Evolutionary conservation across 1,139 yeast genomes (phyloP).

Genomic region (Sugiyamaella xylanicola): DNA sequence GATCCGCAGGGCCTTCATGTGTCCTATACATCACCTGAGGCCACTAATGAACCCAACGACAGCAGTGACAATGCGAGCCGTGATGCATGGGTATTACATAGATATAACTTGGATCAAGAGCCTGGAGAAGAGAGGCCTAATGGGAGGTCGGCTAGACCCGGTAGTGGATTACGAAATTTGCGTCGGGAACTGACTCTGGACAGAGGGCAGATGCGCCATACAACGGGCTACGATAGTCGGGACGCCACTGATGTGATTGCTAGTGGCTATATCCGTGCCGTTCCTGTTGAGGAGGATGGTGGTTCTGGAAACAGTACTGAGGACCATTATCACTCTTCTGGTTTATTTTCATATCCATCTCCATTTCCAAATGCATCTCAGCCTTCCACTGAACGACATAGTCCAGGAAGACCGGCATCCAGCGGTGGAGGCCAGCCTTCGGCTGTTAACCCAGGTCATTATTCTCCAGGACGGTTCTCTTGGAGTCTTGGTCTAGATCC

Average conservation of each 20-base stretch:
- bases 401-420: background rate
- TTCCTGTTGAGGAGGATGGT: background rate
- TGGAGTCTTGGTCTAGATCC: slow-evolving; percentile 9
- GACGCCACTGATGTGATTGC: too few species aligned
- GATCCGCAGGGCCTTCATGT: slow-evolving; percentile 9
- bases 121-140: too few species aligned
- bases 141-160: background rate
- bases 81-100: slow-evolving; percentile 5
- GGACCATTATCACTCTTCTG: too few species aligned
- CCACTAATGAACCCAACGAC: background rate
- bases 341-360: too few species aligned
- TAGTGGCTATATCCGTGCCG: background rate
- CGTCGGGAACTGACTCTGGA: too few species aligned
- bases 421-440: background rate
- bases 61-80: background rate
- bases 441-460: background rate
- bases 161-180: too few species aligned
- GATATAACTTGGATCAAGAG: slow-evolving; percentile 8
- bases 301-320: background rate
- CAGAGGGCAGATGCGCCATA: too few species aligned
- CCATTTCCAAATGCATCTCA: too few species aligned
- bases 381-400: too few species aligned
- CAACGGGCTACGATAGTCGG: too few species aligned
- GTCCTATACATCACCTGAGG: slow-evolving; percentile 12
- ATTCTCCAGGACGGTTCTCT: background rate